Evolutionary conservation across 2,329 filamentous ascomycete genomes (phyloP), one percentile per base, ranked within the genome.

Genomic region (Venturia pyrina): DNA sequence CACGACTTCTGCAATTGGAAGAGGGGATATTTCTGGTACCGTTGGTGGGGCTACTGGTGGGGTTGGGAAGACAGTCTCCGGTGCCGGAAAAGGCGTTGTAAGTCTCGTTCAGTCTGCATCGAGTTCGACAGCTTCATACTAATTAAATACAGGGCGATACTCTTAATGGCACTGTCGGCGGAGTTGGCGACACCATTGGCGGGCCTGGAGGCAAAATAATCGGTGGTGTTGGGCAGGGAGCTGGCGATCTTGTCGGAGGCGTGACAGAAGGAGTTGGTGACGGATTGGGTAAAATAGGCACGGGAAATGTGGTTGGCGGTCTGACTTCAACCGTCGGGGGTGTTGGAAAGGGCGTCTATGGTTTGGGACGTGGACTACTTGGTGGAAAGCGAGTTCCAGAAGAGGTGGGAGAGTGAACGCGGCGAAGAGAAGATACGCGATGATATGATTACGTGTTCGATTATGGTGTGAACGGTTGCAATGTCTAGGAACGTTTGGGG

Each of bases 211-310:
- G 78, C 4, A 75, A 75, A 53, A 72, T 78, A 13, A 76, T 80
- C 17, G 73, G 75, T 44, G 77, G 77, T 21, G 75, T 79, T 2
- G 78, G 77, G 1, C 79, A 78, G 66, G 73, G 78, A 2, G 74
- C 77, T 5, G 75, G 74, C 3, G 74, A 78, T 67, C 76, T 77
- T 8, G 76, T 79, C 1, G 71, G 72, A 5, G 77, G 77, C 1
- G 72, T 78, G 32, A 78, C 77, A 1, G 72, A 75, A 4, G 79
- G 79, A 3, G 62, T 80, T 2, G 79, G 78, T 5, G 77, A 78
- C n/a, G 78, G 78, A 1, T 76, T 81, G 5, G 76, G 75, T 2
- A 79, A 79, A 68, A 64, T 81, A 1, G 78, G 78, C 0, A 77
- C 76, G 60, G 79, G 79, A 0, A 77, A 81, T 69, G 70, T 80